Evolutionary conservation across 148 eudicot genomes (phyloP), one percentile per base, ranked within the genome.

Genomic region (Vaccinium myrtillus): DNA sequence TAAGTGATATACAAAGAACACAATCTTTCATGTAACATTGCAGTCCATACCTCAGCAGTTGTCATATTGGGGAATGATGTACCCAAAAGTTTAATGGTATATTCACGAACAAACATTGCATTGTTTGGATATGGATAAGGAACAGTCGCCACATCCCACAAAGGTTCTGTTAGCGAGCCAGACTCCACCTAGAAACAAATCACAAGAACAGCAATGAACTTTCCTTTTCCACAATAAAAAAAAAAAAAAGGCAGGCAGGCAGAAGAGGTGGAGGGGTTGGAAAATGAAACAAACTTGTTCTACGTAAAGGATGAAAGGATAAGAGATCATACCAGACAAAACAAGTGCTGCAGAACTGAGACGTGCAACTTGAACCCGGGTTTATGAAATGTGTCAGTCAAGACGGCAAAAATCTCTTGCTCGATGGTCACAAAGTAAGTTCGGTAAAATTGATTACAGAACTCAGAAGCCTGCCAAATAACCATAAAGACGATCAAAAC

Each of bases 281-380:
- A 32, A 74, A 74, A 71, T 15, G 27, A 43, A 25, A 48, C 11
- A 19, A 55, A 77, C 55, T 46, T 48, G 23, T 53, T 70, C 14
- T 25, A 54, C 13, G 21, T 7, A 56, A 18, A 0, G 48, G 55
- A 59, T 43, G 53, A 8, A 49, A 13, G 39, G 74, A 63, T 69
- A 23, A 65, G 71, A 23, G 30, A 65, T 65, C 71, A 23, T 92
- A 97, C 98, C 97, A 95, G 84, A 86, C 95, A 90, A 84, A 97
- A 95, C 81, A 97, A 84, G 88, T 94, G 92, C 88, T 97, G 99
- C 78, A 97, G 88, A 89, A 97, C 98, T 89, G 92, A 81, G 65
- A 97, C 98, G 55, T 97, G 99, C 88, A 97, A 84, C 90, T 95
- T 97, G 88, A 97, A 97, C 79, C 98, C 99, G 78, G 98, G 99